A percentile compares a stretch with the other conserved stretches of the same genome.
phyloP scores from a whole-genome alignment of 371 early-diverging fungal genomes.

The Apophysomyces elegans region DNA sequence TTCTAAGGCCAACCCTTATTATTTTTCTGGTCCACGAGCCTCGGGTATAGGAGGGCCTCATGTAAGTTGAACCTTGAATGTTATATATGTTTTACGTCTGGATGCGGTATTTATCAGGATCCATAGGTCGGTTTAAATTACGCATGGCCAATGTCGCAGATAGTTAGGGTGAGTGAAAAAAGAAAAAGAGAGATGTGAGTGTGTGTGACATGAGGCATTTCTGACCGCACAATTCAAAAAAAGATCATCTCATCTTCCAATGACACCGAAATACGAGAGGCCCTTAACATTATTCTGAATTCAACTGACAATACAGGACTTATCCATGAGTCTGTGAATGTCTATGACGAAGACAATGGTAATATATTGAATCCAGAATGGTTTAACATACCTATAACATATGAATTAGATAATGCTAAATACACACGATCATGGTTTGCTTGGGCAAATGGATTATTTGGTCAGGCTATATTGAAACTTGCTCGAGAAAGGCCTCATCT shows the following conservation, averaged over 20 bases:
- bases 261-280: conserved; percentile 37
- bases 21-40: conserved; percentile 51
- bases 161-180: conserved; percentile 25
- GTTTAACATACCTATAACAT: not conserved
- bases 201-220: not conserved
- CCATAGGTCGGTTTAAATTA: conserved; percentile 18
- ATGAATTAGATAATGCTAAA: conserved; percentile 13
- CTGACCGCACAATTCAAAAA: not conserved
- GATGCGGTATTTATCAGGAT: not conserved
- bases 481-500: conserved; percentile 36
- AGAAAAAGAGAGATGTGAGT: too few species aligned
- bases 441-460: conserved; percentile 54
- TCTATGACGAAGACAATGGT: conserved; percentile 29
- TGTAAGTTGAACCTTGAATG: conserved; percentile 26
- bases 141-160: conserved; percentile 40
- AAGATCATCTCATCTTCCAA: conserved; percentile 34
- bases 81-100: too few species aligned
- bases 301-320: conserved; percentile 38
- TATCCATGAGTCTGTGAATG: conserved; percentile 49
- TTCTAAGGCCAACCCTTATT: conserved; percentile 64
- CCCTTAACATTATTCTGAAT: conserved; percentile 33
- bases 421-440: conserved; percentile 53
- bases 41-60: conserved; percentile 73
- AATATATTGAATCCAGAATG: not conserved
- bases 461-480: conserved; percentile 44